phyloP scores from a whole-genome alignment of 1,284 basidiomycete species.

The Moniliophthora roreri region DNA sequence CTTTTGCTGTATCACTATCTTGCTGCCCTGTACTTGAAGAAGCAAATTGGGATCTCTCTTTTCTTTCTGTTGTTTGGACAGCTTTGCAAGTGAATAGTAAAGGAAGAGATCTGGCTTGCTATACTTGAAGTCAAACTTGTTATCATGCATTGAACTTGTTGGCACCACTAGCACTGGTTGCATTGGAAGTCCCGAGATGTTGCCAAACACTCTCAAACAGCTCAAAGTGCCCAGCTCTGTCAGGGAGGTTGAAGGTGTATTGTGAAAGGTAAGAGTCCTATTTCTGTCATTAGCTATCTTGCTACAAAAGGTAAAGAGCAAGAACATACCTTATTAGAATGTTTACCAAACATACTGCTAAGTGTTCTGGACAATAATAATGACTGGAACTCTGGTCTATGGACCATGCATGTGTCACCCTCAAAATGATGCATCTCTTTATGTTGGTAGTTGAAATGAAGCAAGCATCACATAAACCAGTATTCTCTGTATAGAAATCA shows the following conservation, averaged over 20 bases:
- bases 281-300: constrained; percentile 44
- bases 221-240: constrained; percentile 45
- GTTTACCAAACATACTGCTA: constrained; percentile 54
- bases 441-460: too few species aligned
- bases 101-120: neutral
- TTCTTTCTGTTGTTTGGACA: constrained; percentile 25
- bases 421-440: too few species aligned
- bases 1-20: too few species aligned
- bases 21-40: too few species aligned
- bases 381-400: too few species aligned
- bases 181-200: too few species aligned
- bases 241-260: constrained; percentile 50
- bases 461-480: too few species aligned
- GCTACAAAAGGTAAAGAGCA: constrained; percentile 1
- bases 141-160: constrained; percentile 23
- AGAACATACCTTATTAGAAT: constrained; percentile 60
- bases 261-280: constrained; percentile 68
- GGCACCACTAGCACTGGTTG: constrained; percentile 1
- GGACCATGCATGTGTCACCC: too few species aligned
- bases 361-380: too few species aligned
- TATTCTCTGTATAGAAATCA: too few species aligned
- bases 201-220: constrained; percentile 55
- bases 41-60: constrained; percentile 11
- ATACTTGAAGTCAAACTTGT: too few species aligned
- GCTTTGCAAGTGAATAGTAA: neutral